These are phyloP conservation scores for Irpex lacteus DNA, from an alignment of 1,284 basidiomycete species.

Conservation along the genomic window DNA sequence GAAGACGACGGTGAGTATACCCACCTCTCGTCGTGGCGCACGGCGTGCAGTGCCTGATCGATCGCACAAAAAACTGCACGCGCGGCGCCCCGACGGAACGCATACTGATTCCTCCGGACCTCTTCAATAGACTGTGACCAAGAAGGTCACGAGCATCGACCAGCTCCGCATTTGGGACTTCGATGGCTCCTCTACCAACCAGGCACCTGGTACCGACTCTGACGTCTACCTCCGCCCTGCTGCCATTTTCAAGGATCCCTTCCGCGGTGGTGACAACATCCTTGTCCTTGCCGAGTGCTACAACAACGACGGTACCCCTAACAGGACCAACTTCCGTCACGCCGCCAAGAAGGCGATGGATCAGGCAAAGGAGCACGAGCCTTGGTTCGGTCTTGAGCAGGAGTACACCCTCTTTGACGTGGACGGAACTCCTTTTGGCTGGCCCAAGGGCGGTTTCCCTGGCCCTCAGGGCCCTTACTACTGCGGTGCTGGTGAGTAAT, in stretches of 20 bases:
- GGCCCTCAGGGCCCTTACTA: conserved; percentile 99
- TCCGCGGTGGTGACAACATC: conserved; percentile 98
- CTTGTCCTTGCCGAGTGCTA: conserved; percentile 96
- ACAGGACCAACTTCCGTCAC: conserved; percentile 95
- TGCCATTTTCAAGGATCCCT: conserved; percentile 98
- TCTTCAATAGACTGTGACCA: conserved; percentile 65
- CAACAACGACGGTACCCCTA: conserved; percentile 99
- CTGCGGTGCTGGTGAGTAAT: conserved; percentile 90
- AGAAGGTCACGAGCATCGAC: conserved; percentile 82
- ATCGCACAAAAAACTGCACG: conserved; percentile 1
- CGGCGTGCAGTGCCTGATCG: neutral
- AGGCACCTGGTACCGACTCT: conserved; percentile 93
- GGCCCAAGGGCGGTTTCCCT: conserved; percentile 99
- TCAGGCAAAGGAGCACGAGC: conserved; percentile 73
- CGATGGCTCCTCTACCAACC: conserved; percentile 96
- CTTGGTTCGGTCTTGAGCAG: conserved; percentile 99
- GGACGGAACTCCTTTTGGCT: conserved; percentile 91
- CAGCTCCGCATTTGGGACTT: conserved; percentile 98
- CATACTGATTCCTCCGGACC: neutral
- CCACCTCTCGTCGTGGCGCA: neutral
- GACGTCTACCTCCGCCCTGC: conserved; percentile 98
- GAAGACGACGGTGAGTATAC: conserved; percentile 78
- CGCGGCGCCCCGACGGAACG: conserved; percentile 12
- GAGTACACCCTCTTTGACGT: conserved; percentile 98
- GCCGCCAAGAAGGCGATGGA: conserved; percentile 93